Percentiles rank a stretch among this genome's conserved stretches.
These are phyloP conservation scores for Rauvolfia tetraphylla DNA, from an alignment of 257 asterid genomes.

Conservation along the genomic window DNA sequence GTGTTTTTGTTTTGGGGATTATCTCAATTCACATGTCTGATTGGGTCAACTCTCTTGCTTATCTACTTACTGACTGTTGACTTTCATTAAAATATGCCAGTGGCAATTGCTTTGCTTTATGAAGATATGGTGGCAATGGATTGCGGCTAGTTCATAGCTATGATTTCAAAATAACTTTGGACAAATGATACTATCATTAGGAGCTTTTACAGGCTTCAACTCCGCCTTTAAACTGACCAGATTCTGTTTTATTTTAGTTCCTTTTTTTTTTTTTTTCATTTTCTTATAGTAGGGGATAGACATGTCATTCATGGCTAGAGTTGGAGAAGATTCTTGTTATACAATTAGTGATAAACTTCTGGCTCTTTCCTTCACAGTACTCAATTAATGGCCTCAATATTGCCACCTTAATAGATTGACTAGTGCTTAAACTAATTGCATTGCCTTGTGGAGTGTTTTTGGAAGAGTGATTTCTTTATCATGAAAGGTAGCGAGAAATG, in stretches of 20 bases:
- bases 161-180: background rate
- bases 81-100: background rate
- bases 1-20: background rate
- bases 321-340: background rate
- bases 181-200: background rate
- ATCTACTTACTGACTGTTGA: background rate
- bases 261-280: background rate
- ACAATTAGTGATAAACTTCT: background rate
- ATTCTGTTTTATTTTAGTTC: background rate
- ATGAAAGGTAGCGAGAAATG: background rate
- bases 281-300: background rate
- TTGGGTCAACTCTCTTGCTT: background rate
- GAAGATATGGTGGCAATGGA: background rate
- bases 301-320: background rate
- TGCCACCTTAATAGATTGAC: background rate
- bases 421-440: background rate
- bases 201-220: background rate
- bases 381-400: background rate
- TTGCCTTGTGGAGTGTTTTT: background rate
- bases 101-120: background rate
- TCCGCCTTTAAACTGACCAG: background rate
- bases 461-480: background rate
- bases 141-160: no score
- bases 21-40: background rate
- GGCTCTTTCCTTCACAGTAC: background rate